Evolutionary conservation across 2,329 filamentous ascomycete species (phyloP), one percentile per base, ranked within the genome.

Genomic region (Massarina eburnea): DNA sequence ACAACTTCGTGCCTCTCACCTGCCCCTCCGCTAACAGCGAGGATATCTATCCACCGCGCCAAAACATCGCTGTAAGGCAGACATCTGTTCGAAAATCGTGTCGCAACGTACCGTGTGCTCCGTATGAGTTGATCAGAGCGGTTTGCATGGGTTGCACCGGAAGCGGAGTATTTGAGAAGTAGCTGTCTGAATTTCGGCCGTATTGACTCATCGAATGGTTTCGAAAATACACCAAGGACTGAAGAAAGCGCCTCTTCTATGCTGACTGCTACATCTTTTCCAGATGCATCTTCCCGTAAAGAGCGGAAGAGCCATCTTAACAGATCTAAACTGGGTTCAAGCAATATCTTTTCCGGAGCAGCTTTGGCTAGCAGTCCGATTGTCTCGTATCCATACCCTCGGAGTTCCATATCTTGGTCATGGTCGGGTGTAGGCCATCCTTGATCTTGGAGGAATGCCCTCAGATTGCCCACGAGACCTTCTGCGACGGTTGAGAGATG

Each of bases 31-130:
- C 82, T 83, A 8, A 94, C 75, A 7, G 91, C 92, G 39, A 96
- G 77, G 14, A 97, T 81, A 66, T 96, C 84, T 37, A 96, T 88
- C 89, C 90, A 96, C 39, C 94, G 82, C 20, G 84, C 94, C 29
- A 86, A 77, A 8, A 89, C 78, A 60, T 96, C 90, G 17, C 79
- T 79, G 58, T 90, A 96, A 1, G 86, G 82, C 4, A 99, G 76
- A 60, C 90, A 95, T 40, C 89, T 81, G 64, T 97, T 97, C 9
- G 90, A 89, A 77, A 92, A 96, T 46, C 94, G 88, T 7, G 94
- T 85, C 19, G 86, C 86, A 17, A 89, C 86, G 70, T 91, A 94
- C 7, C 89, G 83, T 26, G 88, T 87, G 59, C 87, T 91, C 51
- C 67, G 60, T 20, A 56, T 56, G 35, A 66, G 59, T 19, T 58